Evolutionary conservation across 352 stramenopile species (phyloP).

Genomic region (Phytophthora citrophthora): DNA sequence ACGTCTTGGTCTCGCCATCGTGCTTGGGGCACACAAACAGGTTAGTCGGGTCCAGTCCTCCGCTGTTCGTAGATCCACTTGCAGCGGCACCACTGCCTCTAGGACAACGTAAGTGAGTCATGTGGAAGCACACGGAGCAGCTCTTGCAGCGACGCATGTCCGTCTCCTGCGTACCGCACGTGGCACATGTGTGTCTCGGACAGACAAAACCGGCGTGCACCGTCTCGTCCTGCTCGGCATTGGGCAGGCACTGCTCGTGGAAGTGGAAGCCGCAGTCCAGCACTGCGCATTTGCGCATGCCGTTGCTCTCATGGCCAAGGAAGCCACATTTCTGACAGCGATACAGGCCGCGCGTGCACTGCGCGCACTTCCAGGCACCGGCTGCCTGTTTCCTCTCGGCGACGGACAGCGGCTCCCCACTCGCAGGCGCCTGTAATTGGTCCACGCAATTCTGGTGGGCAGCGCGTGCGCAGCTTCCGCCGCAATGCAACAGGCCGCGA

Average conservation of each 20-base stretch:
- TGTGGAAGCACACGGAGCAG: conserved; percentile 60
- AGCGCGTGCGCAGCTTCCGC: conserved; percentile 56
- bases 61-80: conserved; percentile 1
- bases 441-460: conserved; percentile 74
- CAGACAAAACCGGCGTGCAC: conserved; percentile 50
- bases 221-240: conserved; percentile 1
- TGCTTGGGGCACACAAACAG: conserved; percentile 59
- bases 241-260: conserved; percentile 50
- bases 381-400: conserved; percentile 40
- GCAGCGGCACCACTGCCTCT: conserved; percentile 11
- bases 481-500: conserved; percentile 62
- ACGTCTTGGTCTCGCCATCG: conserved; percentile 14
- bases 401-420: conserved; percentile 13
- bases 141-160: conserved; percentile 58
- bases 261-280: conserved; percentile 67
- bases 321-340: conserved; percentile 73
- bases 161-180: conserved; percentile 53
- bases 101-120: conserved; percentile 58
- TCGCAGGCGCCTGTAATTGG: conserved; percentile 42
- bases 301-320: conserved; percentile 62
- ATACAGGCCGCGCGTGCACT: conserved; percentile 67
- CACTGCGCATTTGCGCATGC: conserved; percentile 58
- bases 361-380: conserved; percentile 67
- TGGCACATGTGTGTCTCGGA: conserved; percentile 61
- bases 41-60: conserved; percentile 36